Base-by-base conservation (phyloP, 2,329 filamentous ascomycete species). In the Epichloe uncinata region DNA sequence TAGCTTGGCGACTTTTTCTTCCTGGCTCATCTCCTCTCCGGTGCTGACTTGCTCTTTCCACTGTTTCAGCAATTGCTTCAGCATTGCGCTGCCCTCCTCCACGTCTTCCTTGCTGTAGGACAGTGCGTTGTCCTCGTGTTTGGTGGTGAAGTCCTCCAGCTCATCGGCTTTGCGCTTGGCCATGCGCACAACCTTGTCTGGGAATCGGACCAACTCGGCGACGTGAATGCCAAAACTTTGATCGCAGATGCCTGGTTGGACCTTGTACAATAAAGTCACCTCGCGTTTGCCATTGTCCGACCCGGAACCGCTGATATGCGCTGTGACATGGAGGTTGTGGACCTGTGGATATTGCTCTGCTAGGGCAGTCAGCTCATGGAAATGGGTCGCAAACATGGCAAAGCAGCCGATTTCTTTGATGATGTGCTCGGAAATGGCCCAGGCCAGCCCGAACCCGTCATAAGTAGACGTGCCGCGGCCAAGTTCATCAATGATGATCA, bases 211-310 rank as follows among this genome's bases (percentile, higher is more conserved):
- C 5, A 98, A 78, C 70, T 98, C 93, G 1, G 93, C 93, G 13
- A 98, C 94, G 68, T 98, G 93, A 59, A 98, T 98, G 59, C 93
- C 93, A 65, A 98, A 98, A 52, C 85, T 93, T 70, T 98, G 93
- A 66, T 98, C 93, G 63, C 89, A 96, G 58, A 98, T 85, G 45
- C 93, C 93, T 0, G 87, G 87, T 61, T 95, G 87, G 36, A 98
- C 93, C 70, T 95, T 95, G 74, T 98, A 98, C 5, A 98, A 78
- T 6, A 98, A 77, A 1, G 91, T 97, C 44, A 98, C 94, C 69
- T 97, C 88, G 56, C 85, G 78, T 64, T 85, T 84, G 51, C 74
- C 65, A 12, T 61, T 60, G 41, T 61, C 59, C 35, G 70, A 66
- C 3, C 65, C 63, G 37, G 68, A 67, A 37, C 77, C 74, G 44